Evolutionary conservation across 768 basidiomycete genomes (phyloP).

Genomic region (Mycena belliarum): DNA sequence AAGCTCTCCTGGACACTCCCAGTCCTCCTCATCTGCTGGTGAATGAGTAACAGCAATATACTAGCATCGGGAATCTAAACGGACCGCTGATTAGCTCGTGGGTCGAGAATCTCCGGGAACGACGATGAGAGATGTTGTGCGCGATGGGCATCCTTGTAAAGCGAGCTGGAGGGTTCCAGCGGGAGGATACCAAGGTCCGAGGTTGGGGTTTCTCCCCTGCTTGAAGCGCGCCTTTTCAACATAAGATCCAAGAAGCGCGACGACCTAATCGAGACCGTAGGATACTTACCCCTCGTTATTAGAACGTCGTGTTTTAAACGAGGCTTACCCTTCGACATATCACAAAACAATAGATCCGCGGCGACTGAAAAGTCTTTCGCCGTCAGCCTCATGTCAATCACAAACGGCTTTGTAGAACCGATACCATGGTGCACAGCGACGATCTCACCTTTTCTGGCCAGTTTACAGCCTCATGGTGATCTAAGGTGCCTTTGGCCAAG

Average conservation of each 20-base stretch:
- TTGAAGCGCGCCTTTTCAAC: conserved; percentile 27
- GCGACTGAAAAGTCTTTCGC: not conserved
- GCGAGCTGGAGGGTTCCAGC: not conserved
- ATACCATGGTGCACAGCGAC: not conserved
- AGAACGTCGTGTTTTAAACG: conserved; percentile 43
- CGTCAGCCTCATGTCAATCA: not conserved
- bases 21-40: conserved; percentile 34
- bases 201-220: not conserved
- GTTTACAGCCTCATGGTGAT: conserved; percentile 19
- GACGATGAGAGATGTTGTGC: conserved; percentile 30
- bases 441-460: not conserved
- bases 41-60: conserved; percentile 15
- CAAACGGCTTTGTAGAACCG: not conserved
- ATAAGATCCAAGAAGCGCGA: conserved; percentile 21
- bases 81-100: conserved; percentile 23
- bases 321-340: conserved; percentile 22
- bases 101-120: conserved; percentile 46
- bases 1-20: conserved; percentile 4
- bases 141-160: conserved; percentile 17
- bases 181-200: conserved; percentile 1
- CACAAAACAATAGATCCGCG: conserved; percentile 8
- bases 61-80: not conserved
- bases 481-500: not conserved
- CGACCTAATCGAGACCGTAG: conserved; percentile 22
- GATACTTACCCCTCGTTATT: conserved; percentile 32